phyloP scores from a whole-genome alignment of 2,329 filamentous ascomycete species.

The Cryphonectria naterciae region DNA sequence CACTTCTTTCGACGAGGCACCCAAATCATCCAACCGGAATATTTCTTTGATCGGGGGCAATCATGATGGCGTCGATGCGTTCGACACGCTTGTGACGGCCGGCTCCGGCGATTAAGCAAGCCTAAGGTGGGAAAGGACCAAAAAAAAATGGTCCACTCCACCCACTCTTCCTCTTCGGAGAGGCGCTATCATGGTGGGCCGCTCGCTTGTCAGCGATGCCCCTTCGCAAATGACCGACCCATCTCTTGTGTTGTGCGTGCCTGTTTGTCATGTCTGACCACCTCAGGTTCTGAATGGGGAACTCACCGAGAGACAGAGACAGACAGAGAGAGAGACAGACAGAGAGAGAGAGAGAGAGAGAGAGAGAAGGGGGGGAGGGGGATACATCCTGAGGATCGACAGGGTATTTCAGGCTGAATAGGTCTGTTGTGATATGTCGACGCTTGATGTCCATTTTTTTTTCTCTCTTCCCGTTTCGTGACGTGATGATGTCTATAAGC shows the following conservation, averaged over 20 bases:
- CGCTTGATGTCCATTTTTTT: not conserved
- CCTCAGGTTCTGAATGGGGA: not conserved
- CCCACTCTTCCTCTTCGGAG: not conserved
- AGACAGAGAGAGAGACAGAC: too few species aligned
- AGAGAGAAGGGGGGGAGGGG: too few species aligned
- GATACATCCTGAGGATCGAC: not conserved
- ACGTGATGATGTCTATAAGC: constrained; percentile 4
- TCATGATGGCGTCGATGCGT: not conserved
- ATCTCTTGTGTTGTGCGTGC: not conserved
- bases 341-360: too few species aligned
- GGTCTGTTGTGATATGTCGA: not conserved
- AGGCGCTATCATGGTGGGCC: constrained; percentile 3
- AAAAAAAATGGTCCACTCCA: not conserved
- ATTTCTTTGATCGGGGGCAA: not conserved
- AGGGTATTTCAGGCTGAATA: not conserved
- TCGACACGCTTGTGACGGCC: not conserved
- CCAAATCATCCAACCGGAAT: not conserved
- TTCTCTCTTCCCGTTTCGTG: not conserved
- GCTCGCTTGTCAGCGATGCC: not conserved
- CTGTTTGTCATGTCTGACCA: not conserved
- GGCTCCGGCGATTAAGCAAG: not conserved
- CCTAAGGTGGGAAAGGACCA: not conserved
- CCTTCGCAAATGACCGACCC: not conserved
- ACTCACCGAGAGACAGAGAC: not conserved
- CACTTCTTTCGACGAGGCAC: not conserved